Conservation (phyloP, 225 moss, liverwort and hornwort species). For the Physcomitrium patens region DNA sequence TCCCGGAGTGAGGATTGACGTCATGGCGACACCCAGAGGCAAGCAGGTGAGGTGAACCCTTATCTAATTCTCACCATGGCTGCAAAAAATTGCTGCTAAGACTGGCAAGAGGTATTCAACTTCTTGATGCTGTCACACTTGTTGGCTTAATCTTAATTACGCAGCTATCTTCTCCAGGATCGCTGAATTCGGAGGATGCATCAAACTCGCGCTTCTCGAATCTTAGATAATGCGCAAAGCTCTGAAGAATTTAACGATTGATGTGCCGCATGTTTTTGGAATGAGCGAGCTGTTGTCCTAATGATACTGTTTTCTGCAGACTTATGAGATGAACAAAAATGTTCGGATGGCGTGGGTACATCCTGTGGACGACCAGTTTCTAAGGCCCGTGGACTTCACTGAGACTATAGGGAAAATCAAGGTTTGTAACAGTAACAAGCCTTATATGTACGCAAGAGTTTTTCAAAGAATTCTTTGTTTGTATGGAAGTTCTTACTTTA, state of each 20-base stretch:
- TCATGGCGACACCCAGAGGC: slow-evolving; percentile 72
- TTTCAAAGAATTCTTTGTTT: not conserved
- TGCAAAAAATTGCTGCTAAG: no score
- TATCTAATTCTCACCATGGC: not conserved
- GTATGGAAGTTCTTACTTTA: no score
- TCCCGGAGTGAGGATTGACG: slow-evolving; percentile 82
- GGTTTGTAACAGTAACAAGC: slow-evolving; percentile 39
- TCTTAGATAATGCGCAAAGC: no score
- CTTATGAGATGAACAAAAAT: slow-evolving; percentile 93
- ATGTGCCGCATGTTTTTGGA: no score
- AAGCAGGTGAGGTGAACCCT: slow-evolving; percentile 60
- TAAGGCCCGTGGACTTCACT: slow-evolving; percentile 63
- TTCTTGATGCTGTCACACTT: no score
- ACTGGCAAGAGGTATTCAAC: no score
- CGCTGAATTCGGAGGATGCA: no score
- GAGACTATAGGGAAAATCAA: slow-evolving; percentile 76
- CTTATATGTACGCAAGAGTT: not conserved
- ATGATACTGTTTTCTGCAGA: slow-evolving; percentile 26
- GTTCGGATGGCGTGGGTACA: slow-evolving; percentile 66
- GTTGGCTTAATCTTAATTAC: no score
- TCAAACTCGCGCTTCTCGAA: no score
- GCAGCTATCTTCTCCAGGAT: no score
- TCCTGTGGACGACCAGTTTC: slow-evolving; percentile 67
- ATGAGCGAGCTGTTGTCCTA: no score
- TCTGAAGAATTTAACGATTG: no score